Conservation (phyloP, 805 yeast species). For the Lachancea lanzarotensis region DNA sequence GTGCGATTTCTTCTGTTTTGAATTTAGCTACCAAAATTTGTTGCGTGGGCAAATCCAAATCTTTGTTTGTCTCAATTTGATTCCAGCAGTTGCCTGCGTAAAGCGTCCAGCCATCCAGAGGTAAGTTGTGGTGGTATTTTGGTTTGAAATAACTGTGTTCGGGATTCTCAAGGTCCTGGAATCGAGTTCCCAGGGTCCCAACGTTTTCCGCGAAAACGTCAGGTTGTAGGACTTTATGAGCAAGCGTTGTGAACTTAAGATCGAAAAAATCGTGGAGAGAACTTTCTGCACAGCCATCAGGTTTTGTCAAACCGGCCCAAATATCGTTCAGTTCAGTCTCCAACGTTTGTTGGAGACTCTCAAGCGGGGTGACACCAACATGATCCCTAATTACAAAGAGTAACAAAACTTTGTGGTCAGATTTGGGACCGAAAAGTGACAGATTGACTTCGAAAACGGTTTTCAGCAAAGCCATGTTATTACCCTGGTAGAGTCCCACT, state of each 20-base stretch:
- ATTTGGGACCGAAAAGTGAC: constrained; percentile 66
- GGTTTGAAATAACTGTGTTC: constrained; percentile 47
- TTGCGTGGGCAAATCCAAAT: constrained; percentile 93
- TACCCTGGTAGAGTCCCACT: constrained; percentile 95
- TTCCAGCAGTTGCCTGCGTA: constrained; percentile 92
- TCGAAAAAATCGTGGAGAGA: constrained; percentile 75
- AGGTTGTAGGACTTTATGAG: constrained; percentile 79
- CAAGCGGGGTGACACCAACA: constrained; percentile 78
- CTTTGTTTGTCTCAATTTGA: constrained; percentile 87
- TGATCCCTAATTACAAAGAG: constrained; percentile 91
- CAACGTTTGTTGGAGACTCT: constrained; percentile 61
- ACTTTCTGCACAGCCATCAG: constrained; percentile 51
- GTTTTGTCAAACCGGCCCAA: constrained; percentile 76
- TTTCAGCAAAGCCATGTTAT: constrained; percentile 89
- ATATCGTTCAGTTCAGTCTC: constrained; percentile 63
- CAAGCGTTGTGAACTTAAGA: constrained; percentile 68
- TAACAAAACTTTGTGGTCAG: constrained; percentile 55
- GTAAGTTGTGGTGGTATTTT: constrained; percentile 76
- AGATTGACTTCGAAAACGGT: constrained; percentile 95
- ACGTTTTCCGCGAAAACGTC: constrained; percentile 63
- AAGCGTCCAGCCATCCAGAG: constrained; percentile 93
- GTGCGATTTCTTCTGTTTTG: constrained; percentile 84
- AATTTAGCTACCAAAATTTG: constrained; percentile 91
- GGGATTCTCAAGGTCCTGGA: constrained; percentile 30
- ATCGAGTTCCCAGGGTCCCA: constrained; percentile 53